Evolutionary conservation across 2,329 filamentous ascomycete genomes (phyloP), one percentile per base, ranked within the genome.

Genomic region (Phaeomoniella chlamydospora): DNA sequence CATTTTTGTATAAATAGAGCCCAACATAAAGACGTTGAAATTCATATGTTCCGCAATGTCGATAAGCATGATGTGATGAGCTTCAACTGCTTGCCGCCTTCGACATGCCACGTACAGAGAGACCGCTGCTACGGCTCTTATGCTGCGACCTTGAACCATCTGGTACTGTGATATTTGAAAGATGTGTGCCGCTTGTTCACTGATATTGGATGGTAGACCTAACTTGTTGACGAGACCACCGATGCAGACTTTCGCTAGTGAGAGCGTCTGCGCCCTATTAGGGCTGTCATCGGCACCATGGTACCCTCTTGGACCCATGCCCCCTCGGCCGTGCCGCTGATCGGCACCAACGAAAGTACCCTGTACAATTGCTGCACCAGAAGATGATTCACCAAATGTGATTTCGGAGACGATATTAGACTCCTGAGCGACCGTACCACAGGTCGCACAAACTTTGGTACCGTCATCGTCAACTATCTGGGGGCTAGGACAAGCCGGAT

Each of bases 401-500:
- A 96, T 74, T 56, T 98, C 90, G 34, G 85, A 74, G 39, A 94
- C 87, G 43, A 96, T 94, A 51, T 92, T 86, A 53, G 76, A 78
- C n/a, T 92, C 81, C 47, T 82, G 79, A 38, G 88, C 74, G 45
- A 94, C 75, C 41, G 75, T 78, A 68, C 86, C 88, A 57, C 90
- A 96, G 33, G 74, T 80, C 41, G 77, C 74, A 59, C 90, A 96
- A 45, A 83, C 67, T 43, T 64, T 61, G 41, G 63, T 53, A 12
- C 59, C 59, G 38, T 64, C 61, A 47, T 64, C 58, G 38, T 61
- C 57, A 29, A 62, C 55, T 22, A 64, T 62, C 39, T 64, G 54
- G 32, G 60, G 59, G 29, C 56, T 57, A 11, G 58, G 55, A 49
- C 62, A 66, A 30, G 51, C 51, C 1, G 58, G 60, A 39, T 65